These are phyloP conservation scores for Leptosphaerulina australis DNA, from an alignment of 2,329 filamentous ascomycete genomes.

Conservation along the genomic window DNA sequence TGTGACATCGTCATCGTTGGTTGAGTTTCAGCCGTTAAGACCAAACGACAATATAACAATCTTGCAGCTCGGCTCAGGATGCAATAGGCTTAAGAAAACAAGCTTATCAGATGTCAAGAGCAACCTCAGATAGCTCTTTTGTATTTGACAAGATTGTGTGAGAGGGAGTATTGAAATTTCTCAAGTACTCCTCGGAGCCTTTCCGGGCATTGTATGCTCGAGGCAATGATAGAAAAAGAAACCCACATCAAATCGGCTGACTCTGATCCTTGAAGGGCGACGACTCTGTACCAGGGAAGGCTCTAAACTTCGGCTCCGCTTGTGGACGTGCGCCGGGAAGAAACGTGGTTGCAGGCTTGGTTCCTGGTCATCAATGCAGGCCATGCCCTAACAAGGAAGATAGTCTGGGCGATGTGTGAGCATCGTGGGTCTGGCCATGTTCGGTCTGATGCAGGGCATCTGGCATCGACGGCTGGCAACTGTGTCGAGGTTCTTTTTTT, in stretches of 20 bases:
- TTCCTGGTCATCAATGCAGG: slow-evolving; percentile 7
- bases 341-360: slow-evolving; percentile 18
- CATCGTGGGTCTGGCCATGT: slow-evolving; percentile 8
- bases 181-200: not conserved
- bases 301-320: slow-evolving; percentile 1
- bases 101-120: slow-evolving; percentile 3
- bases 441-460: not conserved
- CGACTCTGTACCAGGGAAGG: slow-evolving; percentile 1
- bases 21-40: not conserved
- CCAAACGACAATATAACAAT: slow-evolving; percentile 3
- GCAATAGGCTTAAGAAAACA: not conserved
- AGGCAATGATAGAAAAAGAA: not conserved
- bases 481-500: not conserved
- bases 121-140: not conserved
- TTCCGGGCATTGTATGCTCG: not conserved
- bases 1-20: slow-evolving; percentile 9
- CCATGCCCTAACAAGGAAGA: slow-evolving; percentile 1
- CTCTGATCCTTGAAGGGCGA: not conserved
- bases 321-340: slow-evolving; percentile 9
- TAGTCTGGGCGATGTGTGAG: not conserved
- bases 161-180: not conserved
- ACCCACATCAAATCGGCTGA: not conserved
- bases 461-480: not conserved
- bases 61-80: slow-evolving; percentile 11
- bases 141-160: not conserved